These are phyloP conservation scores for Vitellaria paradoxa DNA, from an alignment of 179 eudicot species.

Conservation along the genomic window DNA sequence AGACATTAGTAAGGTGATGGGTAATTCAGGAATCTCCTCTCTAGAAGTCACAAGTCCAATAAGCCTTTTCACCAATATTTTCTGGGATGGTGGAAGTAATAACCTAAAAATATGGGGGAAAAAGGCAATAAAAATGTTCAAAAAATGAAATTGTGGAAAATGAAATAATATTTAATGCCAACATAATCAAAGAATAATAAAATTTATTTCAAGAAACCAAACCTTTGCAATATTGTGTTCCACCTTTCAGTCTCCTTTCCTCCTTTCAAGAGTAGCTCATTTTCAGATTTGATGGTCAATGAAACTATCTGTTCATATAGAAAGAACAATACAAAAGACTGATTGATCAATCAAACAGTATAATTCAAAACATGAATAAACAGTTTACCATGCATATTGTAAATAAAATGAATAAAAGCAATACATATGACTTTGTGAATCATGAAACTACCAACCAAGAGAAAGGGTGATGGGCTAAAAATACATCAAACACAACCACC, in stretches of 20 bases:
- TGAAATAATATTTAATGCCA: neutral
- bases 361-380: neutral
- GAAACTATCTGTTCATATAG: conserved; percentile 67
- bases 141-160: neutral
- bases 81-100: conserved; percentile 73
- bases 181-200: neutral
- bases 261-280: conserved; percentile 85
- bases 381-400: neutral
- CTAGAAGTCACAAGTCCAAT: conserved; percentile 85
- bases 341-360: conserved; percentile 3
- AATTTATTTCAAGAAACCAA: conserved; percentile 16
- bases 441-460: neutral
- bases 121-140: neutral
- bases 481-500: neutral
- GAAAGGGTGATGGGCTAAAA: neutral
- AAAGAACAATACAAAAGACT: conserved; percentile 6
- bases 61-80: conserved; percentile 65
- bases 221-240: conserved; percentile 81
- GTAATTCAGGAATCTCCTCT: conserved; percentile 89
- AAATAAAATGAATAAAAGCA: neutral
- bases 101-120: conserved; percentile 34
- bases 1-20: too few species aligned
- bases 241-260: conserved; percentile 89
- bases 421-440: neutral
- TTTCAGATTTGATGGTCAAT: conserved; percentile 75